phyloP scores from a whole-genome alignment of 2,329 filamentous ascomycete species.

The Xenoacremonium recifei region DNA sequence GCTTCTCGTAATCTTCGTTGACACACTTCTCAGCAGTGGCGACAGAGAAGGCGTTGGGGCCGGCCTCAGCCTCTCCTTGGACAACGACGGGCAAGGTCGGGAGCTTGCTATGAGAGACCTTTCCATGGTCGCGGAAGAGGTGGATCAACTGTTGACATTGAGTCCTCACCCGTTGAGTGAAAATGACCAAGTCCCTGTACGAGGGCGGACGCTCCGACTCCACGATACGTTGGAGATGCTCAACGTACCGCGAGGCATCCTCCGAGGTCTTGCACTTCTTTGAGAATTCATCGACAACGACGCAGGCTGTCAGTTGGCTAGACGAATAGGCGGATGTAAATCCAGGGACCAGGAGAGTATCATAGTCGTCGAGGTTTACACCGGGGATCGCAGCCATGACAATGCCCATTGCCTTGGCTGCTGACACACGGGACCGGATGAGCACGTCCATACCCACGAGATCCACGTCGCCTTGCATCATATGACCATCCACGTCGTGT shows the following conservation, averaged over 20 bases:
- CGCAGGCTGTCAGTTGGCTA: constrained; percentile 78
- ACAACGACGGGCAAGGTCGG: constrained; percentile 86
- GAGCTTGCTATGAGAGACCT: constrained; percentile 71
- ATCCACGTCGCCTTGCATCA: constrained; percentile 96
- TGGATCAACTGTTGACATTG: constrained; percentile 90
- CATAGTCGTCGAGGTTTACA: constrained; percentile 61
- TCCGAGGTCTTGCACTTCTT: constrained; percentile 51
- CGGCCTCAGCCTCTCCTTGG: constrained; percentile 88
- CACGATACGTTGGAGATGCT: constrained; percentile 69
- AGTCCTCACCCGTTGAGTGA: constrained; percentile 82
- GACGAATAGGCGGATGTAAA: constrained; percentile 76
- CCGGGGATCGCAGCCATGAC: constrained; percentile 77
- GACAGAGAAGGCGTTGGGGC: constrained; percentile 89
- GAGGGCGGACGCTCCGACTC: constrained; percentile 77
- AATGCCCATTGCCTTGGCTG: constrained; percentile 81
- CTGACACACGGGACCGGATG: constrained; percentile 84
- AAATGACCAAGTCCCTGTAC: constrained; percentile 89
- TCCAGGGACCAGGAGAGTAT: constrained; percentile 61
- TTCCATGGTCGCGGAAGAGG: constrained; percentile 87
- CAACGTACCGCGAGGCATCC: constrained; percentile 50
- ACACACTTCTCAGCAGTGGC: constrained; percentile 85
- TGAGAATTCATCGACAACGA: constrained; percentile 87
- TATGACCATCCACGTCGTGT: constrained; percentile 96
- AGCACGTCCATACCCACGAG: constrained; percentile 87
- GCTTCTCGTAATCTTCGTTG: constrained; percentile 77